Evolutionary conservation across 257 asterid species (phyloP).

Genomic region (Echium plantagineum): DNA sequence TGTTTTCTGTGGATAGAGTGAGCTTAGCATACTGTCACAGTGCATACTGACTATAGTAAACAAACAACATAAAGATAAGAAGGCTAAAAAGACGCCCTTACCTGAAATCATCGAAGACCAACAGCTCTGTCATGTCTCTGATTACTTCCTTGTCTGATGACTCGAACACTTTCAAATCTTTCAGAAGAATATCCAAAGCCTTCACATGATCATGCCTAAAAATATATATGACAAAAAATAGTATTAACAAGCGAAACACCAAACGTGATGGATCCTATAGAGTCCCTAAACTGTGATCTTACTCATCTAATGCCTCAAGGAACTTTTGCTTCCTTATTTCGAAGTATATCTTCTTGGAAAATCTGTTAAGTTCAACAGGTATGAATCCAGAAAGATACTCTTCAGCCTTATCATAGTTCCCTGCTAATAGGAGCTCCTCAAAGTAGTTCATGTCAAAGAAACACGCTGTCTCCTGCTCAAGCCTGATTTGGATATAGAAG

Average conservation of each 20-base stretch:
- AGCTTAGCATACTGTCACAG: background rate
- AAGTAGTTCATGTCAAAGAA: slow-evolving; percentile 54
- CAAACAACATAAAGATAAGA: background rate
- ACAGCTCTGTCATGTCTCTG: slow-evolving; percentile 50
- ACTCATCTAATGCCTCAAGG: slow-evolving; percentile 76
- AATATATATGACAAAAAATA: slow-evolving; percentile 2
- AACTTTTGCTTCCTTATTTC: slow-evolving; percentile 74
- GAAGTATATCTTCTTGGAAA: slow-evolving; percentile 51
- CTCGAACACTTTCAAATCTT: slow-evolving; percentile 55
- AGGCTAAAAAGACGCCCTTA: slow-evolving; percentile 5
- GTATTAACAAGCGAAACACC: background rate
- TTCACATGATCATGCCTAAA: slow-evolving; percentile 36
- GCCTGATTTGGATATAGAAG: slow-evolving; percentile 25
- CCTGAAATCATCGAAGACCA: slow-evolving; percentile 62
- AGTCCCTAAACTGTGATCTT: slow-evolving; percentile 13
- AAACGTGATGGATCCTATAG: background rate
- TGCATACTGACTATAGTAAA: too few relatives aligned
- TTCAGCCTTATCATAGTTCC: slow-evolving; percentile 53
- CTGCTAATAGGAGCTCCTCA: slow-evolving; percentile 38
- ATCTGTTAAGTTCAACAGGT: slow-evolving; percentile 32
- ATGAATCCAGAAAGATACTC: slow-evolving; percentile 48
- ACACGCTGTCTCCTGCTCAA: slow-evolving; percentile 59
- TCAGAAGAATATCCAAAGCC: slow-evolving; percentile 55
- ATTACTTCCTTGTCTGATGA: slow-evolving; percentile 42
- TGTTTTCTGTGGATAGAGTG: slow-evolving; percentile 32